Evolutionary conservation across 805 yeast genomes (phyloP).

Genomic region (Candida saitoana): DNA sequence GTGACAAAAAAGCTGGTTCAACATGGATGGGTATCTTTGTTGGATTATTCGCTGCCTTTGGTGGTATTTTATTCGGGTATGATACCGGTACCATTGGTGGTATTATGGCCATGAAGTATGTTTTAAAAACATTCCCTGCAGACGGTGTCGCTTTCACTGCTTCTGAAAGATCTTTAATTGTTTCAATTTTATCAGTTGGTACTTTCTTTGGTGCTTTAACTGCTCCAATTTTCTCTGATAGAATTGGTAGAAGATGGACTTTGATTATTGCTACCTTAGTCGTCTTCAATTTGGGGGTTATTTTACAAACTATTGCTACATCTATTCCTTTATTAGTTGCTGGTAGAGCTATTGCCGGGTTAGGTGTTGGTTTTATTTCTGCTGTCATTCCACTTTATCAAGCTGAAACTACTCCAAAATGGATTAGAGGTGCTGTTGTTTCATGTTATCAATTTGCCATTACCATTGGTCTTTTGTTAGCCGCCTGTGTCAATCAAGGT

Average conservation of each 20-base stretch:
- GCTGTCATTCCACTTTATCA: slow-evolving; percentile 38
- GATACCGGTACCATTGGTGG: slow-evolving; percentile 43
- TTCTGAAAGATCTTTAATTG: slow-evolving; percentile 22
- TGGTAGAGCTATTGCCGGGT: slow-evolving; percentile 39
- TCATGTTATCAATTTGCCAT: slow-evolving; percentile 39
- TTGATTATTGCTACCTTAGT: slow-evolving; percentile 29
- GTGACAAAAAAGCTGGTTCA: slow-evolving; percentile 45
- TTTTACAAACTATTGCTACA: slow-evolving; percentile 36
- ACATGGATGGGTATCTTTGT: slow-evolving; percentile 38
- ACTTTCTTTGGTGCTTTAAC: slow-evolving; percentile 38
- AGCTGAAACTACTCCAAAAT: slow-evolving; percentile 39
- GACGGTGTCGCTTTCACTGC: slow-evolving; percentile 12
- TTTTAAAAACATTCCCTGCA: slow-evolving; percentile 19
- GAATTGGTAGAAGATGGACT: slow-evolving; percentile 38
- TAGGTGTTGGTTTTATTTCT: slow-evolving; percentile 41
- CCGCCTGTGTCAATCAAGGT: slow-evolving; percentile 35
- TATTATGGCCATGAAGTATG: slow-evolving; percentile 38
- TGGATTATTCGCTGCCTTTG: slow-evolving; percentile 39
- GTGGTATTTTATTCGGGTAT: slow-evolving; percentile 40
- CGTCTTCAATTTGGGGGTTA: slow-evolving; percentile 34
- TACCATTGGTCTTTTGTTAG: slow-evolving; percentile 36
- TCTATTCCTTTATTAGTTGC: slow-evolving; percentile 32
- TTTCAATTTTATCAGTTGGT: slow-evolving; percentile 34
- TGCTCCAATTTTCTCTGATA: slow-evolving; percentile 36
- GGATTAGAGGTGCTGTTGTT: slow-evolving; percentile 43